Percentiles rank a stretch among this genome's conserved stretches.
phyloP scores from a whole-genome alignment of 163 green algal genomes.

The Trebouxiophyceae sp. region DNA sequence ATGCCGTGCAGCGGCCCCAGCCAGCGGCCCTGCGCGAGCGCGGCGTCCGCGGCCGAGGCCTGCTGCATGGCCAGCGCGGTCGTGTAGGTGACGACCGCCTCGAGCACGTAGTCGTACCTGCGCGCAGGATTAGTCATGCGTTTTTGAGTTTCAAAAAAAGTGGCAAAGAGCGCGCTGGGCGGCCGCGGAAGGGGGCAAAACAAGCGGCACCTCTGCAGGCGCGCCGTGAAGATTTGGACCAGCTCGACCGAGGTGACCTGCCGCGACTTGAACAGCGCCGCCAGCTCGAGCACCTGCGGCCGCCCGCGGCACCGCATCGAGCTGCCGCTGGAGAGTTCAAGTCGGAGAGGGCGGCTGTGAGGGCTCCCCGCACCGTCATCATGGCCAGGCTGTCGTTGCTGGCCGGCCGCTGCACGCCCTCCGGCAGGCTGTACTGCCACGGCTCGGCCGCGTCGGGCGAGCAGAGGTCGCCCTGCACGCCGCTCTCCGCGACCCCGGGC shows the following conservation, averaged over 20 bases:
- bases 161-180: not conserved
- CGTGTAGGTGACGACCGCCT: slow-evolving; percentile 29
- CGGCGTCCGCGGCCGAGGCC: slow-evolving; percentile 14
- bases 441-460: no score
- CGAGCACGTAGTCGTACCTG: slow-evolving; percentile 20
- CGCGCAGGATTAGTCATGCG: not conserved
- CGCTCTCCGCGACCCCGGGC: no score
- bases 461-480: no score
- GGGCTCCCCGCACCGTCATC: no score
- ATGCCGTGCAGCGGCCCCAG: slow-evolving; percentile 27
- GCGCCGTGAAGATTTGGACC: slow-evolving; percentile 7
- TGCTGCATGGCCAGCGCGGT: slow-evolving; percentile 16
- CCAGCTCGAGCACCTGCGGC: slow-evolving; percentile 21
- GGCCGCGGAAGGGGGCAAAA: no score
- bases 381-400: no score
- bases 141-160: not conserved
- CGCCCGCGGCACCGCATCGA: no score
- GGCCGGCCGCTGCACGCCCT: no score
- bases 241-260: slow-evolving; percentile 24
- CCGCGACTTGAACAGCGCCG: slow-evolving; percentile 8
- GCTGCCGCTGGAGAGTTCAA: no score
- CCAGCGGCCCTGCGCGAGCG: slow-evolving; percentile 19
- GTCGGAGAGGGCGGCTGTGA: no score
- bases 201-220: slow-evolving; percentile 7
- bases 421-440: no score